phyloP scores from a whole-genome alignment of 2,329 filamentous ascomycete species.

The Fusarium sp. region DNA sequence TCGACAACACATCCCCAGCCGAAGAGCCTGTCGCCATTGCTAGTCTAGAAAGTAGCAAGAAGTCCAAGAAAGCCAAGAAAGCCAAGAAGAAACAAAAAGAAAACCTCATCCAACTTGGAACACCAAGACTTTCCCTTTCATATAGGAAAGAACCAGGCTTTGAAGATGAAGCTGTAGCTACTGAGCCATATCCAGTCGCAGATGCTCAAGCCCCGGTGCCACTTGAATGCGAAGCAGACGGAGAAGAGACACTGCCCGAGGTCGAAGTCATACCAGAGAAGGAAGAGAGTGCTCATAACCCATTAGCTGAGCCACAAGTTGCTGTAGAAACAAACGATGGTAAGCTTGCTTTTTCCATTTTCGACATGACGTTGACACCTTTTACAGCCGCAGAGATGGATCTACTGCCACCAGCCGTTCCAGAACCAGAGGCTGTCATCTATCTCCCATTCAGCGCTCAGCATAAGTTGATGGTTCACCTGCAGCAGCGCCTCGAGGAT shows the following conservation, averaged over 20 bases:
- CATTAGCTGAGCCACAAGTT: fast-evolving
- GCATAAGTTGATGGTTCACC: not conserved
- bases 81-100: not conserved
- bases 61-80: not conserved
- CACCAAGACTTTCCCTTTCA: too few species aligned
- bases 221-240: too few species aligned
- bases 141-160: fast-evolving
- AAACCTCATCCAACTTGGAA: fast-evolving
- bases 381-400: not conserved
- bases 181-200: fast-evolving
- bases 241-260: not conserved
- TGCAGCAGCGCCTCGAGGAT: not conserved
- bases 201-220: not conserved
- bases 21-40: fast-evolving
- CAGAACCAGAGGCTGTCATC: fast-evolving
- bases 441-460: constrained; percentile 5
- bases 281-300: too few species aligned
- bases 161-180: fast-evolving
- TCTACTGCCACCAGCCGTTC: fast-evolving
- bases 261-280: not conserved
- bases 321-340: fast-evolving
- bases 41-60: not conserved
- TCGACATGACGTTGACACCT: fast-evolving
- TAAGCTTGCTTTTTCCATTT: fast-evolving
- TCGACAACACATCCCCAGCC: fast-evolving